Evolutionary conservation across 1,139 yeast species (phyloP), one percentile per base, ranked within the genome.

Genomic region (Magnusiomyces ingens): DNA sequence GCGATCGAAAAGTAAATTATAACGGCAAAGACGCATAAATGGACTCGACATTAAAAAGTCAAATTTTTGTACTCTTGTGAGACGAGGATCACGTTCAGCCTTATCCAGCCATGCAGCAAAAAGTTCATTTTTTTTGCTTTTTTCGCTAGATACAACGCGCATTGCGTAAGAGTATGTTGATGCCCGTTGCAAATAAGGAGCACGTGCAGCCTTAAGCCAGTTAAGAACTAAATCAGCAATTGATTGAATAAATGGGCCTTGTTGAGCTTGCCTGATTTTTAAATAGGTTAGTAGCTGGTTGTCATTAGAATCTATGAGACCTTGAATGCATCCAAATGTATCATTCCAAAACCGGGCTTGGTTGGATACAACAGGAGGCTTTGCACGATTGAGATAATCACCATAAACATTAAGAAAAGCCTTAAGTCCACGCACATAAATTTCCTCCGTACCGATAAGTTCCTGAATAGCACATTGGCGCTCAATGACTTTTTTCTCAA

Each of bases 391-490:
- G 66, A 76, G 69, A 56, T 75, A 61, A 56, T 72, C 73, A 50
- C 85, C 73, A 72, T 82, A 70, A 60, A 82, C 74, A 60, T 80
- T 79, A 2, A 85, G 74, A 56, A 87, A 84, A 6, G 86, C 80
- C 58, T 76, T 75, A 2, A 91, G 84, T 63, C 89, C 77, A 53
- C 80, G 81, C 32, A 87, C 77, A 55, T 85, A 85, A n/a, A 81
- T 78, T 60, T 85, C 90, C 59, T 88, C 96, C 52, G 83, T 79
- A 54, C 84, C 75, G 38, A 89, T 79, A 48, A 88, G 70, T 64
- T 89, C 96, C 67, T 85, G 91, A 4, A 88, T 78, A 50, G 84
- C 81, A 52, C 88, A 84, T 65, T 89, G 96, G 42, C 84, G 75
- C 62, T 81, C 82, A 11, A 84, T 74, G 51, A 81, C 79, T 11